Evolutionary conservation across 2,329 filamentous ascomycete genomes (phyloP), one percentile per base, ranked within the genome.

Genomic region (Colletotrichum navitas): DNA sequence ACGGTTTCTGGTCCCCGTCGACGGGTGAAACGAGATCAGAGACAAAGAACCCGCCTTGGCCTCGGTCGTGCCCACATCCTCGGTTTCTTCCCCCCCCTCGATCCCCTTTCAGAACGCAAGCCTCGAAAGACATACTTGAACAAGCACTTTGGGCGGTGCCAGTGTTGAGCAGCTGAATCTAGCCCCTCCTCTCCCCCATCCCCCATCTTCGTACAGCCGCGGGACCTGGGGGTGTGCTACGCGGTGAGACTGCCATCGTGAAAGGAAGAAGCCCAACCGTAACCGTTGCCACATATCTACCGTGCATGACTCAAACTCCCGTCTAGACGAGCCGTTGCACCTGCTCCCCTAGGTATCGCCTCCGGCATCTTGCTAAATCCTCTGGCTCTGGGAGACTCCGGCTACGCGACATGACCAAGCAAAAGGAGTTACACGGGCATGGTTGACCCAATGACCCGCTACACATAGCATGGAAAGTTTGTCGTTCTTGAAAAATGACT

Each of bases 211-310:
- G 16, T 56, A 24, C 32, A 39, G 16, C 51, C 29, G 41, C 58
- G 26, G 58, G 43, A 32, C 26, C 63, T 14, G 51, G 55, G 51
- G 63, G 56, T 47, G 16, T 71, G 63, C 68, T 63, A 71, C 63
- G 68, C 67, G 68, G 56, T 36, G 11, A 29, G n/a, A 65, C 41
- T 54, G n/a, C 36, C 34, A 45, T 58, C 21, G 49, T 43, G 1
- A 51, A 43, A 36, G 18, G 32, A 43, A 7, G 12, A 66, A 55
- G 62, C 45, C 62, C 21, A 49, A 39, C 11, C 10, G 45, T 34
- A 26, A 16, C 56, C 43, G 29, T 45, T 16, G 39, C n/a, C 45
- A 3, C 43, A 8, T n/a, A 45, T 34, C 36, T 34, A 45, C 61
- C 43, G 14, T 32, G 32, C 68, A 71, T 67, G 56, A 71, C 63